Evolutionary conservation across 306 rosid genomes (phyloP), one percentile per base, ranked within the genome.

Genomic region (Vachellia pachyceras): DNA sequence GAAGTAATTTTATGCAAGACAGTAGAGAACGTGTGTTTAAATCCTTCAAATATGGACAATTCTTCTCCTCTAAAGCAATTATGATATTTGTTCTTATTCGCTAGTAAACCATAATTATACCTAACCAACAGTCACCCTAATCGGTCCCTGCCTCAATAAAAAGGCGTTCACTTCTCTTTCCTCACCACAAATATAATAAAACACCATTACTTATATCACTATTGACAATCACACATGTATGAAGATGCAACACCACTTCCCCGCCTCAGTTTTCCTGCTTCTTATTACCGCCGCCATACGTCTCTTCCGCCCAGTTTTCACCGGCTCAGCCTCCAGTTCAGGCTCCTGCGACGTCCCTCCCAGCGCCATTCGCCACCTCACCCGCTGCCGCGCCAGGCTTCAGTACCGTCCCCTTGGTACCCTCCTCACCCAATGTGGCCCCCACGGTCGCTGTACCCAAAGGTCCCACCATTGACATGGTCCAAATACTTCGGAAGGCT

Each of bases 401-500:
- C 46, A 66, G 17, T 41, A 66, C 80, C 4, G 70, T 74, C 36
- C 84, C 80, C 40, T n/a, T 74, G 2, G 64, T 42, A 7, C 70
- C 64, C 3, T 8, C 41, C 1, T 64, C 84, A 52, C 80, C 86
- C 36, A 50, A 20, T 15, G 83, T 8, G 10, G 72, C 89, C 54
- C 87, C 88, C 0, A 73, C 88, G 1, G 77, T 83, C 12, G 22
- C 87, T 14, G 84, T 84, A n/a, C 83, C 90, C 0, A 80, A 87
- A 11, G 18, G 18, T 12, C 39, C 67, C 70, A 52, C 73, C 70
- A 86, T 40, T 15, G 86, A 83, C 68, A 50, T 79, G 0, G 23
- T 29, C 83, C 55, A 85, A 78, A 85, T 90, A 77, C 89, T 88
- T 10, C 82, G 45, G 22, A 90, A 86, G 7, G 85, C 88, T 1